These are phyloP conservation scores for Solanum chacoense DNA, from an alignment of 305 asterid species.

Conservation along the genomic window DNA sequence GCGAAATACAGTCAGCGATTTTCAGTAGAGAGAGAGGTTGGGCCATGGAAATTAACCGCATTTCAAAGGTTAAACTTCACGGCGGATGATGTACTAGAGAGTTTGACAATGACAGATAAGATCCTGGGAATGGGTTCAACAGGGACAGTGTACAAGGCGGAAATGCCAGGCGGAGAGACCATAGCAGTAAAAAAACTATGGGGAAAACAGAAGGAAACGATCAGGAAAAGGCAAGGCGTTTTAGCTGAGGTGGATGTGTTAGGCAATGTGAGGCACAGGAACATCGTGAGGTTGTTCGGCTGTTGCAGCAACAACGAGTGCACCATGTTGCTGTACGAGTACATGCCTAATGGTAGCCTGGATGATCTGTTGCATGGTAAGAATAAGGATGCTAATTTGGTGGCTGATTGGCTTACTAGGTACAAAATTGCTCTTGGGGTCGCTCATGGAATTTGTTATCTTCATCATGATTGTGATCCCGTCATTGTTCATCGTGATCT, in stretches of 20 bases:
- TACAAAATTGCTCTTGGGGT: constrained; percentile 75
- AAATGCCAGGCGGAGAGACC: constrained; percentile 86
- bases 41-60: constrained; percentile 81
- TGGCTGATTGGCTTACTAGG: constrained; percentile 65
- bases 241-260: constrained; percentile 82
- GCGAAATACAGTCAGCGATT: constrained; percentile 35
- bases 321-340: constrained; percentile 78
- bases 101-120: constrained; percentile 38
- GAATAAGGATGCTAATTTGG: constrained; percentile 43
- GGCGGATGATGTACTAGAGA: constrained; percentile 58
- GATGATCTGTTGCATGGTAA: constrained; percentile 74
- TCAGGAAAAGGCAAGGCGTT: constrained; percentile 45
- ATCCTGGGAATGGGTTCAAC: constrained; percentile 76
- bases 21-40: constrained; percentile 19
- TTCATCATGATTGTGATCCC: constrained; percentile 90
- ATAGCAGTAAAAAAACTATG: constrained; percentile 76
- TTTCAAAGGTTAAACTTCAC: constrained; percentile 72
- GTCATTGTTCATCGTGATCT: constrained; percentile 81
- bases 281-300: constrained; percentile 68
- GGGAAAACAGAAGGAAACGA: constrained; percentile 55
- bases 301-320: constrained; percentile 55
- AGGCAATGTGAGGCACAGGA: constrained; percentile 74
- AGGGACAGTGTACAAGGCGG: constrained; percentile 81
- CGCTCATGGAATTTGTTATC: constrained; percentile 91
- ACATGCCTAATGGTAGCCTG: constrained; percentile 90